Percentiles rank a stretch among this genome's conserved stretches.
Evolutionary conservation across 352 stramenopile species (phyloP).

Genomic region (Phytopythium kandeliae): DNA sequence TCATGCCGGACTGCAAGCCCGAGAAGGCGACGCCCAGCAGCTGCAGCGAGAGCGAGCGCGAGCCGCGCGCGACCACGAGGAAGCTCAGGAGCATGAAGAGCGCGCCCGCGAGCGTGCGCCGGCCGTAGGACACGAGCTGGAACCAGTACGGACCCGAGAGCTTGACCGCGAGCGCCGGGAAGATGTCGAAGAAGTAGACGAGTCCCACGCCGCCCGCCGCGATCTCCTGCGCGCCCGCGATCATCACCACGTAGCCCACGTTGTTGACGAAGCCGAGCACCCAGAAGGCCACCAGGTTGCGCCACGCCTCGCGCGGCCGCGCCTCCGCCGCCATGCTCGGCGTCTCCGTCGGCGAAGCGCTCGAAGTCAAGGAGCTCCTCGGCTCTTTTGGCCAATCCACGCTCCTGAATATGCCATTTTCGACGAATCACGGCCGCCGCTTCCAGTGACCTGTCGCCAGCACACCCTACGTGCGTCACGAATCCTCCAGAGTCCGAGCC

Average conservation of each 20-base stretch:
- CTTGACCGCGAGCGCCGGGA: slow-evolving; percentile 87
- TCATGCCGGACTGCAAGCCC: slow-evolving; percentile 82
- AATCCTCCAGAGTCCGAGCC: too few species aligned
- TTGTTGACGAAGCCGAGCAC: slow-evolving; percentile 93
- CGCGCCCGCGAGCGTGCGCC: slow-evolving; percentile 63
- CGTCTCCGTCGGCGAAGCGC: neutral
- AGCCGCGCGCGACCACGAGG: slow-evolving; percentile 57
- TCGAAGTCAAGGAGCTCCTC: neutral
- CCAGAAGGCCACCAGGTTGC: slow-evolving; percentile 87
- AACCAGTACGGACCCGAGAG: slow-evolving; percentile 93
- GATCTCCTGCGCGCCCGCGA: slow-evolving; percentile 92
- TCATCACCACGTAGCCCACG: slow-evolving; percentile 93
- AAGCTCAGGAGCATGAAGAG: slow-evolving; percentile 83
- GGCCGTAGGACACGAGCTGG: slow-evolving; percentile 86
- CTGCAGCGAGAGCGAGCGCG: slow-evolving; percentile 58
- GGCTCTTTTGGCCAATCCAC: too few species aligned
- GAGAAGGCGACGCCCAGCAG: slow-evolving; percentile 88
- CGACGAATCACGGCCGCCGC: too few species aligned
- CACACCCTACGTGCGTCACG: too few species aligned
- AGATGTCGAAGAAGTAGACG: slow-evolving; percentile 91
- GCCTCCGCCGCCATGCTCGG: neutral
- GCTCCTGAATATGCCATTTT: too few species aligned
- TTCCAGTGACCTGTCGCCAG: too few species aligned
- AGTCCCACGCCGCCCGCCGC: slow-evolving; percentile 84
- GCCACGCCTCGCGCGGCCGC: slow-evolving; percentile 23